These are phyloP conservation scores for Acer negundo DNA, from an alignment of 345 rosid species.

Conservation along the genomic window DNA sequence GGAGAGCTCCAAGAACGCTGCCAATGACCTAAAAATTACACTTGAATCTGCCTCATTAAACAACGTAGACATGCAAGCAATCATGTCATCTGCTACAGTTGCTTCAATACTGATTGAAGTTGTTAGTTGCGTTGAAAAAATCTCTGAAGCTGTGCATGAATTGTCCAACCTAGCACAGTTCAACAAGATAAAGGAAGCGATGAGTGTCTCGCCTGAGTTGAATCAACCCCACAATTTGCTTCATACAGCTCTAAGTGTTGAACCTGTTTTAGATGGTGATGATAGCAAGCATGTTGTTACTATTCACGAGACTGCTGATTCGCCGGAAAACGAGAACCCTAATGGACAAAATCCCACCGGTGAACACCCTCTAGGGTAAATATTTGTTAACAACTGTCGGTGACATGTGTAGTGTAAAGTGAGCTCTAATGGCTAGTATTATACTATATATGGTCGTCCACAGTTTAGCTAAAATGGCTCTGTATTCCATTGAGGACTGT, in stretches of 20 bases:
- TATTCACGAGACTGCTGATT: constrained; percentile 33
- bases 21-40: constrained; percentile 38
- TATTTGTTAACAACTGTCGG: background rate
- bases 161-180: constrained; percentile 59
- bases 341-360: constrained; percentile 15
- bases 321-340: constrained; percentile 27
- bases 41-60: constrained; percentile 36
- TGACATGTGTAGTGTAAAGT: too few relatives aligned
- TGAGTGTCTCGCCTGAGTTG: constrained; percentile 33
- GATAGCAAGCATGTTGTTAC: constrained; percentile 40
- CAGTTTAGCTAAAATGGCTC: too few relatives aligned
- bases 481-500: too few relatives aligned
- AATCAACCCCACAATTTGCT: constrained; percentile 42
- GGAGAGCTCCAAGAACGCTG: constrained; percentile 52
- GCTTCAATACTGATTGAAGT: constrained; percentile 61
- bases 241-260: constrained; percentile 49
- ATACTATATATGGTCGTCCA: too few relatives aligned
- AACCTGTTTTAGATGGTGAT: constrained; percentile 45
- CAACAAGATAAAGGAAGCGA: constrained; percentile 35
- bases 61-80: constrained; percentile 40
- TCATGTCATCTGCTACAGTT: constrained; percentile 55
- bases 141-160: constrained; percentile 52
- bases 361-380: constrained; percentile 28
- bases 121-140: constrained; percentile 47
- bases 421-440: too few relatives aligned